A percentile compares a stretch with the other conserved stretches of the same genome.
Conservation (phyloP, 2,329 filamentous ascomycete genomes). For the Elsinoe ampelina region DNA sequence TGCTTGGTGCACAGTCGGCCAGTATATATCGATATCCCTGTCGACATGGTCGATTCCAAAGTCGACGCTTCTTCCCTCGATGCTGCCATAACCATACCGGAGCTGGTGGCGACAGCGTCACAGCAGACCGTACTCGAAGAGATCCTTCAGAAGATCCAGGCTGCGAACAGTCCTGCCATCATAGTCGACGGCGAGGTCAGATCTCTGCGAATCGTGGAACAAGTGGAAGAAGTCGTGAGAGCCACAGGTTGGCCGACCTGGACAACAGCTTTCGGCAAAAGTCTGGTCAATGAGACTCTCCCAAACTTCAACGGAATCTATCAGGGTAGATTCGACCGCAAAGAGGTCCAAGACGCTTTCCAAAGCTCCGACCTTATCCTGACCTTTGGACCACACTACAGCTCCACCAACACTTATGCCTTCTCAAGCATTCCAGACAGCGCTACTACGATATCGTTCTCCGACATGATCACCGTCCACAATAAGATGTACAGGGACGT, state of each 20-base stretch:
- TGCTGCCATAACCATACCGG: constrained; percentile 10
- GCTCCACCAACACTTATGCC: constrained; percentile 24
- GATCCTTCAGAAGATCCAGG: constrained; percentile 13
- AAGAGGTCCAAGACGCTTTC: constrained; percentile 18
- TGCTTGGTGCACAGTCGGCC: constrained; percentile 21
- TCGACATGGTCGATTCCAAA: constrained; percentile 19
- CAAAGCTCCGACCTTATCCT: constrained; percentile 20
- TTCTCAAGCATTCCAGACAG: constrained; percentile 24
- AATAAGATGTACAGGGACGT: constrained; percentile 73
- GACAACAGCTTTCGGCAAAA: constrained; percentile 42
- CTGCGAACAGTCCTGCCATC: constrained; percentile 17
- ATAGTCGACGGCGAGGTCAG: constrained; percentile 21
- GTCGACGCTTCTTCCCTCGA: constrained; percentile 13
- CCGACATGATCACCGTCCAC: constrained; percentile 50
- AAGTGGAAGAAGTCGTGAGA: constrained; percentile 18
- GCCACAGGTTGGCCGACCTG: constrained; percentile 42
- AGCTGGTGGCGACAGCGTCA: constrained; percentile 13
- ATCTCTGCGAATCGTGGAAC: constrained; percentile 15
- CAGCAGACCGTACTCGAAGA: constrained; percentile 13
- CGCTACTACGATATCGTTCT: constrained; percentile 25
- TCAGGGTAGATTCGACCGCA: constrained; percentile 19
- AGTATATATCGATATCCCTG: constrained; percentile 22
- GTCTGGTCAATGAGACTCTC: constrained; percentile 39
- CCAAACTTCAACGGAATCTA: constrained; percentile 21
- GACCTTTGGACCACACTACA: constrained; percentile 17